Conservation (phyloP, 352 stramenopile species). For the Phytophthora fragariae region DNA sequence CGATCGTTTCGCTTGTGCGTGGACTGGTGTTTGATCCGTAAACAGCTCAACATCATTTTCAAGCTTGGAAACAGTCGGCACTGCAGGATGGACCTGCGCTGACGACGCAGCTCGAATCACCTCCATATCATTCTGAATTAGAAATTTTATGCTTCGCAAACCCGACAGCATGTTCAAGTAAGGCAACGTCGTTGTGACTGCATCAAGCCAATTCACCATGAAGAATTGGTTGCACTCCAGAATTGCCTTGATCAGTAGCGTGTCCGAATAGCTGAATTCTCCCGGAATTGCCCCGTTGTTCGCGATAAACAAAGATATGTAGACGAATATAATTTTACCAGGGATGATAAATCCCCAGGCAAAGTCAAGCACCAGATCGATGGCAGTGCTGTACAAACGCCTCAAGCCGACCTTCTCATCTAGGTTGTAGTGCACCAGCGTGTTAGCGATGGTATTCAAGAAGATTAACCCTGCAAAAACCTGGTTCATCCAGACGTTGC, state of each 20-base stretch:
- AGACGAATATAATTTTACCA: constrained; percentile 42
- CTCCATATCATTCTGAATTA: constrained; percentile 40
- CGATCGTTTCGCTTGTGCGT: too few species aligned
- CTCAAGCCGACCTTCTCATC: constrained; percentile 31
- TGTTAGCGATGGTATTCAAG: constrained; percentile 42
- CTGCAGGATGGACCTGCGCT: constrained; percentile 7
- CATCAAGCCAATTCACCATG: constrained; percentile 29
- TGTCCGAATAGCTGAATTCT: constrained; percentile 42
- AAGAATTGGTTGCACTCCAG: constrained; percentile 23
- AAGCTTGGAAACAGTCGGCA: not conserved
- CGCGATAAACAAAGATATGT: constrained; percentile 34
- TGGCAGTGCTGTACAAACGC: constrained; percentile 33
- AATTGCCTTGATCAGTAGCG: constrained; percentile 35
- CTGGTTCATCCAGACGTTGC: constrained; percentile 46
- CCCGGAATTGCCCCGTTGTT: constrained; percentile 30
- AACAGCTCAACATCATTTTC: not conserved
- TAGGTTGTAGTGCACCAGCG: constrained; percentile 34
- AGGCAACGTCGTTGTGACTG: constrained; percentile 38
- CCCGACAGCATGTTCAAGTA: constrained; percentile 46
- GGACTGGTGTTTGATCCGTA: too few species aligned
- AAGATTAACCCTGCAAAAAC: constrained; percentile 42
- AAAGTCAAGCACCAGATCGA: constrained; percentile 44
- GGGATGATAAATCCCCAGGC: constrained; percentile 40
- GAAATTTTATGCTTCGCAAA: constrained; percentile 38
- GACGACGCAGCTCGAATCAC: constrained; percentile 11